Base-by-base conservation (phyloP, 2,329 filamentous ascomycete genomes). In the Seiridium unicorne region DNA sequence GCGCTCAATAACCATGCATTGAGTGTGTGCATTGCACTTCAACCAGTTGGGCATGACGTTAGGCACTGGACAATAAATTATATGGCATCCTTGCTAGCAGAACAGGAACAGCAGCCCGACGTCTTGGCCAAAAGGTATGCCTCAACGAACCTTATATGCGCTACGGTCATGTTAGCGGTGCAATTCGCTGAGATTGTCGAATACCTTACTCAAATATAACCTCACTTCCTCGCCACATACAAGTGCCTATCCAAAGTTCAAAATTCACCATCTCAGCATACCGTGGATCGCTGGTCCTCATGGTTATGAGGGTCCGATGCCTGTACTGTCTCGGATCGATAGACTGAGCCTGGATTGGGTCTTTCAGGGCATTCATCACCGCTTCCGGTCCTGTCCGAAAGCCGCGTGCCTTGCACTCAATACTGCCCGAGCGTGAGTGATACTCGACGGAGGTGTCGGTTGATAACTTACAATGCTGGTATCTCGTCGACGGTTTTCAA, bases 181-280 rank as follows among this genome's bases (percentile, higher is more conserved):
- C 13, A 5, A 7, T n/a, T 5, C 34, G 18, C 18, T 10, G 34
- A 13, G 4, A 38, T 3, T 26, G 9, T 40, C 34, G 40, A 40
- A 4, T 2, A 31, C 62, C 66, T 61, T 62, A 72, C 70, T 72
- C 70, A 53, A 66, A 71, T 18, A 72, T 62, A 9, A 72, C 62
- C 36, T 72, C 70, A 18, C 63, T 60, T 1, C 67, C 68, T 59
- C 61, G 70, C 68, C 69, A 69, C 2, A 68, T 55, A 61, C 70
- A 71, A 42, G 69, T 68, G 36, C 68, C 68, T 18, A 71, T 57
- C 70, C 70, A 72, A 59, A 72, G 61, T 3, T 69, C 64, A 6
- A 67, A 58, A 55, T 72, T 72, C 48, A 71, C 60, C 31, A 66
- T 68, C 35, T 64, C 64, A 4, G 65, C 68, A 56, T 72, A 72